Conservation (phyloP, 352 stramenopile genomes). For the Phytophthora boehmeriae region DNA sequence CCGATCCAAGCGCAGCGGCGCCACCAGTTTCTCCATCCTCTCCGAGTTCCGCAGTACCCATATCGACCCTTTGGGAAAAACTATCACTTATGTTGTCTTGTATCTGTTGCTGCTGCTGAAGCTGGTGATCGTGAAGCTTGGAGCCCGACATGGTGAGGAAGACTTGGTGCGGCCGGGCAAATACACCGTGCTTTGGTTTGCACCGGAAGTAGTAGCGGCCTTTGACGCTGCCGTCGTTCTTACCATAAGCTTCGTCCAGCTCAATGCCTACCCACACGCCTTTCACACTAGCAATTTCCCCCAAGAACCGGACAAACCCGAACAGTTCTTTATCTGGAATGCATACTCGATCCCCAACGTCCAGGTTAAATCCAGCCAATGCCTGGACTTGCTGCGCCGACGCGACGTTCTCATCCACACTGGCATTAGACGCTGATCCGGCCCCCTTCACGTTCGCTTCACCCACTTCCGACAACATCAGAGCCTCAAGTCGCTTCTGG, state of each 20-base stretch:
- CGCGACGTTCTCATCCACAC: conserved; percentile 52
- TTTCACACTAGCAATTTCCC: conserved; percentile 74
- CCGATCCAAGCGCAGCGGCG: conserved; percentile 16
- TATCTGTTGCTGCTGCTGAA: conserved; percentile 45
- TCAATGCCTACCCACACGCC: conserved; percentile 81
- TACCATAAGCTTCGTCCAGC: conserved; percentile 74
- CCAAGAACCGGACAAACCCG: conserved; percentile 77
- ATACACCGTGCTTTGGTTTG: conserved; percentile 80
- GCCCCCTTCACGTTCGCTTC: conserved; percentile 29
- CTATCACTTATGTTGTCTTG: conserved; percentile 23
- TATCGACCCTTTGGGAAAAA: conserved; percentile 19
- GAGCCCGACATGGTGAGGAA: conserved; percentile 66
- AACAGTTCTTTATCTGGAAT: conserved; percentile 88
- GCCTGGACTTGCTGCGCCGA: conserved; percentile 32
- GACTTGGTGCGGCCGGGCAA: conserved; percentile 78
- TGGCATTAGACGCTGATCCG: conserved; percentile 46
- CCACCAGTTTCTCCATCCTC: conserved; percentile 31
- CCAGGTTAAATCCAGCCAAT: conserved; percentile 46
- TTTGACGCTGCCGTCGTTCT: conserved; percentile 88
- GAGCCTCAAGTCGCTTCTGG: conserved; percentile 75
- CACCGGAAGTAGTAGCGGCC: conserved; percentile 81
- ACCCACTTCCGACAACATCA: conserved; percentile 42
- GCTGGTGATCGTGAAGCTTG: conserved; percentile 59
- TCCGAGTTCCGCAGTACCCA: conserved; percentile 36
- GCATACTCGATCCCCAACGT: conserved; percentile 78